phyloP scores from a whole-genome alignment of 192 early-diverging fungal species.

The Mortierella alpina region DNA sequence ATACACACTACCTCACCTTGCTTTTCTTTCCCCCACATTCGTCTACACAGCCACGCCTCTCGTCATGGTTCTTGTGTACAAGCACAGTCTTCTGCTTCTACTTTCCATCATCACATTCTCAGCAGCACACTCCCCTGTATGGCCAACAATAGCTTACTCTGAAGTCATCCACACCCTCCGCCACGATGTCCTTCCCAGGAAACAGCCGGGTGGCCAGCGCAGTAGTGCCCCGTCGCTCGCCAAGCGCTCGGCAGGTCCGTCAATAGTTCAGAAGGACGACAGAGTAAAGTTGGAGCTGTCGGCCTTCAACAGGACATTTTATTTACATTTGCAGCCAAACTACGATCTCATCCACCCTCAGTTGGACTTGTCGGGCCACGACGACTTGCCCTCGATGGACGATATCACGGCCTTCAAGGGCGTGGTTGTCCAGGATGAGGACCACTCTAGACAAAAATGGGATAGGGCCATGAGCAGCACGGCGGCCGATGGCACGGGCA shows the following conservation, averaged over 20 bases:
- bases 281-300: slow-evolving; percentile 11
- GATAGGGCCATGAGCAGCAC: slow-evolving; percentile 10
- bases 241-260: slow-evolving; percentile 2
- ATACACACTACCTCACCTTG: too few relatives aligned
- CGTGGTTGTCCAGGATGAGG: slow-evolving; percentile 15
- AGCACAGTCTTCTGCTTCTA: not conserved
- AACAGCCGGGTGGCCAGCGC: not conserved
- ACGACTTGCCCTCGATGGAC: not conserved
- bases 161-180: slow-evolving; percentile 11
- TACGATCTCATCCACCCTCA: slow-evolving; percentile 26
- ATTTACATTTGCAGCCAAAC: slow-evolving; percentile 28
- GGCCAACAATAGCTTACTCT: slow-evolving; percentile 17
- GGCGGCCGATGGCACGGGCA: not conserved
- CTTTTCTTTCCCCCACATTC: too few relatives aligned
- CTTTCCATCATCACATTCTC: not conserved
- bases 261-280: slow-evolving; percentile 18
- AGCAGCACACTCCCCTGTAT: slow-evolving; percentile 15
- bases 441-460: slow-evolving; percentile 14
- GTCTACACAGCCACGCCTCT: too few relatives aligned
- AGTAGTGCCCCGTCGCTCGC: not conserved
- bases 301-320: slow-evolving; percentile 26
- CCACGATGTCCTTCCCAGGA: slow-evolving; percentile 27
- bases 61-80: too few relatives aligned
- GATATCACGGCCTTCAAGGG: slow-evolving; percentile 35
- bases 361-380: not conserved